A percentile compares a stretch with the other conserved stretches of the same genome.
These are phyloP conservation scores for Cenchrus americanus DNA, from an alignment of 176 grass and related monocot species.

Conservation along the genomic window DNA sequence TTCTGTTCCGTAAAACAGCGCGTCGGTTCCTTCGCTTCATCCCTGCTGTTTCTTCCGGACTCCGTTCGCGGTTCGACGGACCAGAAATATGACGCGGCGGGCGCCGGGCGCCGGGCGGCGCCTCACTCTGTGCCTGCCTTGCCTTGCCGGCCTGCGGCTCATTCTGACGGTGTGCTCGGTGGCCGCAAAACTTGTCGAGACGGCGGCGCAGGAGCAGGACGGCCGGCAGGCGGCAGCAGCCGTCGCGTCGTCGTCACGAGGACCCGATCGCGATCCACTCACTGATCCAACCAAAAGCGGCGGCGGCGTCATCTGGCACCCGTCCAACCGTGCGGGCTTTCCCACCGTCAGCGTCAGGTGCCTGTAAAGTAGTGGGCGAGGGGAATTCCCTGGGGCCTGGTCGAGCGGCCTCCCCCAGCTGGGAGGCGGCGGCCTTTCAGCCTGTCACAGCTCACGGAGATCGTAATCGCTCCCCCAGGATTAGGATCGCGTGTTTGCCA, in stretches of 20 bases:
- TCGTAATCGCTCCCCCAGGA: conserved; percentile 1
- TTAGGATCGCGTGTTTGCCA: too few species aligned
- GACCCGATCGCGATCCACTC: neutral
- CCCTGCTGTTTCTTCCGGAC: too few species aligned
- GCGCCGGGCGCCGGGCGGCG: too few species aligned
- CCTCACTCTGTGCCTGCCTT: too few species aligned
- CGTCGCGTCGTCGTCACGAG: neutral
- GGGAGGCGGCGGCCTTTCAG: conserved; percentile 9
- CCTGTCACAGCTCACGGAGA: conserved; percentile 26
- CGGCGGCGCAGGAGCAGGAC: neutral
- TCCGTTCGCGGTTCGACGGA: too few species aligned
- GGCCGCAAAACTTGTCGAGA: neutral
- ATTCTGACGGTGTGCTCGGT: neutral
- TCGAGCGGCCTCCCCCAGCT: neutral
- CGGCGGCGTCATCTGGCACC: neutral
- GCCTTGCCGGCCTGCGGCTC: neutral
- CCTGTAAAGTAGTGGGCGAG: conserved; percentile 19
- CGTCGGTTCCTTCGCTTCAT: too few species aligned
- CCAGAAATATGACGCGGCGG: too few species aligned
- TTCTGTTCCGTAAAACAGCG: too few species aligned
- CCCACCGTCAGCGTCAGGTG: neutral
- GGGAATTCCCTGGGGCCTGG: conserved; percentile 37
- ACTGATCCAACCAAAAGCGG: neutral
- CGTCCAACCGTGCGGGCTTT: neutral
- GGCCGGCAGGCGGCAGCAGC: neutral